Evolutionary conservation across 2,329 filamentous ascomycete species (phyloP), one percentile per base, ranked within the genome.

Genomic region (Botrytis porri): DNA sequence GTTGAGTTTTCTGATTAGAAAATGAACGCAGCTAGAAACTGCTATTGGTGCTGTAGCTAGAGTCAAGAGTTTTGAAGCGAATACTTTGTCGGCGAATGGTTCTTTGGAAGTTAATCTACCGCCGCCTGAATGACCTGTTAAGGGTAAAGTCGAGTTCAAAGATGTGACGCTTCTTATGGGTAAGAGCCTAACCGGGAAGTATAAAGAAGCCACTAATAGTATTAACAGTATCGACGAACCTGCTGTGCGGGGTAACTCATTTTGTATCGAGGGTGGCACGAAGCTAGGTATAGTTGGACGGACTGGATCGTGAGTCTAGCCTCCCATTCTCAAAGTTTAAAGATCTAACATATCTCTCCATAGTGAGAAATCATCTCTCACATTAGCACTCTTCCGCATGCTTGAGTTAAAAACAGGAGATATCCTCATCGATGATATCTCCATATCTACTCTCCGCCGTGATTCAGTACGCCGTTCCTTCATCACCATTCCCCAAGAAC

Each of bases 381-480:
- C 87, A 0, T 80, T 85, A 5, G 80, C 84, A 0, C 79, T 89
- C 4, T 83, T 88, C 41, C 83, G 84, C 69, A 93, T 94, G 1
- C 85, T 98, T 4, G 95, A 98, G 81, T 93, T 95, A 0, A 93
- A 96, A 78, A 86, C 88, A 75, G 84, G 84, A 39, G 79, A 75
- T 2, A 84, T 86, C 73, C 78, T 75, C 9, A 82, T 85, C 64
- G 84, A 86, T 62, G 82, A 80, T 7, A 74, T 84, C 20, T 81
- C 84, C 74, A 77, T 85, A 61, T 78, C 80, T 9, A 81, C 76
- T 12, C 76, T 85, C 14, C 80, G 82, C 0, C 81, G 82, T 7
- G 77, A 83, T 51, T 77, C 81, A 39, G 80, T 85, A 62, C 83
- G 84, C 43, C 79, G 81, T 6, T 78, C 80, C 35, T 80, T 86